Percentiles rank a stretch among this genome's conserved stretches.
Conservation (phyloP, 805 yeast species). For the Pichia cabralensis region DNA sequence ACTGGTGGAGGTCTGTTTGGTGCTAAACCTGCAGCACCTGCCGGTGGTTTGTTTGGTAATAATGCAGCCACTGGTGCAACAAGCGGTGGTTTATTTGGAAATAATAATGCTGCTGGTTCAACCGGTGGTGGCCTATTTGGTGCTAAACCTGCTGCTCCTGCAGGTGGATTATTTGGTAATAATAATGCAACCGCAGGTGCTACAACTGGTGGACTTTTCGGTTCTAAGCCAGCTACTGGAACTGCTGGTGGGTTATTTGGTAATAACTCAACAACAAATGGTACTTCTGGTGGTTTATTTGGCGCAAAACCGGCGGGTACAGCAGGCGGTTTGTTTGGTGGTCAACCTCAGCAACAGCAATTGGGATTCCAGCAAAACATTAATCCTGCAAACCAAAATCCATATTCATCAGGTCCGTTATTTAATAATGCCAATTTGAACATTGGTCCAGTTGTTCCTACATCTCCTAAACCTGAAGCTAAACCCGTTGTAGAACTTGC, state of each 20-base stretch:
- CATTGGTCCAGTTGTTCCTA: slow-evolving; percentile 26
- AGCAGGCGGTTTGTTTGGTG: slow-evolving; percentile 32
- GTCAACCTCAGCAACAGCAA: slow-evolving; percentile 16
- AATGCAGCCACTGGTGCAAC: slow-evolving; percentile 15
- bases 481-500: slow-evolving; percentile 36
- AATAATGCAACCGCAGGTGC: slow-evolving; percentile 13
- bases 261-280: slow-evolving; percentile 8
- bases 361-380: slow-evolving; percentile 21
- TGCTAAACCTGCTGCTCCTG: slow-evolving; percentile 10
- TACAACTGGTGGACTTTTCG: slow-evolving; percentile 16
- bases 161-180: slow-evolving; percentile 32
- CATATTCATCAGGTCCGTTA: slow-evolving; percentile 73
- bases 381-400: slow-evolving; percentile 37
- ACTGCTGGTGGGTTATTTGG: slow-evolving; percentile 22
- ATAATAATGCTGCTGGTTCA: slow-evolving; percentile 11
- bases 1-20: slow-evolving; percentile 25
- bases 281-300: slow-evolving; percentile 29
- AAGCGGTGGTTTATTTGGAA: slow-evolving; percentile 21
- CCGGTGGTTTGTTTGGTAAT: slow-evolving; percentile 27
- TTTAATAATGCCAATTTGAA: slow-evolving; percentile 30
- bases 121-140: slow-evolving; percentile 21
- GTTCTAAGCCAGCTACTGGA: slow-evolving; percentile 9
- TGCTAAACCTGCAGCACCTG: slow-evolving; percentile 13
- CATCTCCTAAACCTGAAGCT: slow-evolving; percentile 41
- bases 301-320: slow-evolving; percentile 19